A percentile compares a stretch with the other conserved stretches of the same genome.
These are phyloP conservation scores for Pascua sp. DNA, from an alignment of 1,284 basidiomycete genomes.

Conservation along the genomic window DNA sequence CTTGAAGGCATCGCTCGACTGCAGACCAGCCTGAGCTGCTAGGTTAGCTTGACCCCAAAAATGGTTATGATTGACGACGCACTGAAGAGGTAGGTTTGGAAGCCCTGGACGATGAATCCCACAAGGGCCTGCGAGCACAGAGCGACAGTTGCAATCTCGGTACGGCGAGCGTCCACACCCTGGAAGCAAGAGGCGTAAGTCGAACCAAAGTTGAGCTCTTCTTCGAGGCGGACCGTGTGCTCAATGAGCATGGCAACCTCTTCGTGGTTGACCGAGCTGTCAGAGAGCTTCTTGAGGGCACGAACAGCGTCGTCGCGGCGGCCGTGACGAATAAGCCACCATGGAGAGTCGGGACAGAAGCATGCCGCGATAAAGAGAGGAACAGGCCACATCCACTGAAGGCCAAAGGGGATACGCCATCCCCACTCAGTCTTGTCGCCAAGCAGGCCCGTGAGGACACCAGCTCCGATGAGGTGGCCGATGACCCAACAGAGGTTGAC, in stretches of 20 bases:
- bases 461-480: constrained; percentile 23
- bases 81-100: constrained; percentile 17
- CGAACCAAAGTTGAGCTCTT: constrained; percentile 30
- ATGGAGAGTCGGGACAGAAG: constrained; percentile 37
- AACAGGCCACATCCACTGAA: constrained; percentile 18
- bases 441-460: constrained; percentile 15
- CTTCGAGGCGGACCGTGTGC: constrained; percentile 40
- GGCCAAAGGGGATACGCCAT: constrained; percentile 7
- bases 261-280: constrained; percentile 28
- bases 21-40: constrained; percentile 2
- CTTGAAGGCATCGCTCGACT: constrained; percentile 2
- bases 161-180: constrained; percentile 40
- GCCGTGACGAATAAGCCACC: constrained; percentile 32
- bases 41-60: constrained; percentile 5
- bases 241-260: constrained; percentile 43
- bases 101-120: constrained; percentile 16
- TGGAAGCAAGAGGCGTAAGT: constrained; percentile 46
- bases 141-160: constrained; percentile 33
- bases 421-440: constrained; percentile 18
- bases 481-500: constrained; percentile 47
- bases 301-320: constrained; percentile 20
- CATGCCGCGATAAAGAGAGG: constrained; percentile 12
- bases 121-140: constrained; percentile 1
- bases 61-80: no score
- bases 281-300: neutral